Evolutionary conservation across 78 protist species (phyloP), one percentile per base, ranked within the genome.

Genomic region (Speleostelium caveatum): DNA sequence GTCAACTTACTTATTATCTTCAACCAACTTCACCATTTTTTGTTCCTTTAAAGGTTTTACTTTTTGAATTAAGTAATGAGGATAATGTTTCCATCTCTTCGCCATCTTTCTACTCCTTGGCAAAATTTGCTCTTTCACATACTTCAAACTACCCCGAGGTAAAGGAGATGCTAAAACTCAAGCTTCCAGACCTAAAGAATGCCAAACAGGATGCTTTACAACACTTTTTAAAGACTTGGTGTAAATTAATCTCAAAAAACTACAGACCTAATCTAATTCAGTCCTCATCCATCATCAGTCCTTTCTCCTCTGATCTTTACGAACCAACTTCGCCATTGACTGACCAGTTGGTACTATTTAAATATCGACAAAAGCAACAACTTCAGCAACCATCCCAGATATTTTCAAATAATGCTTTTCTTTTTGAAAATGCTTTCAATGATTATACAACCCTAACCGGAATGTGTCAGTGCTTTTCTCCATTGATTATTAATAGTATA

Each of bases 81-180:
- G 91, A 83, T 30, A 83, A 83, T 24, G 28, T 42, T 3, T 55
- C 73, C 16, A 58, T 88, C 0, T 88, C 94, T 3, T 24, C 77
- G 0, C 94, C 94, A 6, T 60, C 79, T 24, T 88, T 85, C 38
- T 67, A 75, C n/a, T 69, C 94, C 0, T 62, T 88, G 12, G 58
- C 94, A 0, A 88, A 88, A 21, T 88, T 73, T 39, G 86, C 86
- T 4, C n/a, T 88, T 32, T 78, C 89, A 7, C 94, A 88, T 38
- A 77, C 63, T 3, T 26, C 77, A 19, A 83, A 83, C 30, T 83
- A 69, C 14, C 5, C 2, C 0, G 79, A 83, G 26, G 91, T 83
- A 1, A 56, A 69, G 10, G 60, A 73, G 12, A 83, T 83, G 17
- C 7, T 83, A 0, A 28, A 30, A 21, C 30, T 63, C 0, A 83